Base-by-base conservation (phyloP, 2,329 filamentous ascomycete species). In the Parastagonospora nodorum region DNA sequence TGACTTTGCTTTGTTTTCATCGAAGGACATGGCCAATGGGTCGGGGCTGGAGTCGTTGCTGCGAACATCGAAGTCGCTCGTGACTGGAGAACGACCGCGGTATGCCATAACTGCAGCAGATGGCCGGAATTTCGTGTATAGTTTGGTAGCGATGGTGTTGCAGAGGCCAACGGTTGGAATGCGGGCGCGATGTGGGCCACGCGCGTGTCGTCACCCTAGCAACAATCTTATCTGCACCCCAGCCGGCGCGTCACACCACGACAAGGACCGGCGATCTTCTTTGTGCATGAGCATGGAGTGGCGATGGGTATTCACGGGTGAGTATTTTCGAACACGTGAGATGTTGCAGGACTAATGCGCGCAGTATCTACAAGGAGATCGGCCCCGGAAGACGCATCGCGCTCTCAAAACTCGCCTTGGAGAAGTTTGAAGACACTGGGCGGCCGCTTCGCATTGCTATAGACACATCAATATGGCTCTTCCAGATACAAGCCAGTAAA, bases 401-500 rank as follows among this genome's bases (percentile, higher is more conserved):
- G 14, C 81, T 99, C 8, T 85, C 89, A 30, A 95, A 90, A 68
- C 82, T 97, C 43, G 88, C 92, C 28, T 81, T 92, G 39, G 84
- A 92, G 41, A 88, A 90, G 61, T 84, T 95, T 57, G 84, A 91
- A 64, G 75, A 81, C 46, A 85, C 84, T 9, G 82, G 83, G 19
- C 83, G 87, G 1, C 92, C 92, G 0, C 79, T 97, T 35, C 88
- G 92, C 35, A 81, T 99, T 40, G 94, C 94, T 33, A 89, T 99
- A 58, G 94, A 99, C 70, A 89, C 96, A 61, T 91, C 92, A 2
- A 97, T 99, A 68, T 99, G 94, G 94, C 88, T 96, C 38, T 97
- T 96, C 68, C 94, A 99, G 68, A 88, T 88, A 10, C 92, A 96
- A 68, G 88, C 90, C 11, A 89, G 89, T 14, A 86, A 86, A 77